Base-by-base conservation (phyloP, 2,329 filamentous ascomycete species). In the Zymoseptoria brevis region DNA sequence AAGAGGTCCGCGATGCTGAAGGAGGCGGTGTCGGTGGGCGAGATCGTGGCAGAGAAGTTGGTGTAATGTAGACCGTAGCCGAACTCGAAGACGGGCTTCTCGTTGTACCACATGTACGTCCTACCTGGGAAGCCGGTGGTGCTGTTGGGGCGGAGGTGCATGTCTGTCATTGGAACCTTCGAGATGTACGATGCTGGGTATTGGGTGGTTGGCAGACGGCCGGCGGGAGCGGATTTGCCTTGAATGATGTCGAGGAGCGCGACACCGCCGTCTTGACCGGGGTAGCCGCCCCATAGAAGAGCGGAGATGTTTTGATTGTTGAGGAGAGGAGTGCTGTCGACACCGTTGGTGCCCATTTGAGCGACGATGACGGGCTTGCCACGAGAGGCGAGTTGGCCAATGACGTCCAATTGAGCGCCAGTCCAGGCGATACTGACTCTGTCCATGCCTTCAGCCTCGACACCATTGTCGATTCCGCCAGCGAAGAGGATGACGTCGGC, bases 41-140 rank as follows among this genome's bases (percentile, higher is more conserved):
- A 56, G 59, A 68, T 54, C 24, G 57, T 57, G 22, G 61, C 75
- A 61, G 48, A 64, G 68, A 85, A 85, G 45, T 71, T 80, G 4
- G 82, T 85, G 71, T 85, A 85, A 66, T 85, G 81, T 60, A 84
- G 64, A 0, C 83, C 83, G 59, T 76, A 75, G 0, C 82, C 83
- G 58, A 84, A 86, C 0, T 77, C 76, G 54, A 79, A 76, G 2
- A 83, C 75, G 0, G 79, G 74, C n/a, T 73, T 72, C 30, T 75
- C 75, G 4, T 75, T 74, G 68, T 82, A 85, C 82, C 82, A 86
- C 62, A 77, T 79, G 64, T 86, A 85, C 0, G 83, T 86, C 6
- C 82, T 73, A 16, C 82, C 81, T 0, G 81, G 81, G 50, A 74
- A 78, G 1, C 68, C 68, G 1, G 67, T 64, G 13, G 64, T 68